Evolutionary conservation across 1,284 basidiomycete genomes (phyloP), one percentile per base, ranked within the genome.

Genomic region (Meira nashicola): DNA sequence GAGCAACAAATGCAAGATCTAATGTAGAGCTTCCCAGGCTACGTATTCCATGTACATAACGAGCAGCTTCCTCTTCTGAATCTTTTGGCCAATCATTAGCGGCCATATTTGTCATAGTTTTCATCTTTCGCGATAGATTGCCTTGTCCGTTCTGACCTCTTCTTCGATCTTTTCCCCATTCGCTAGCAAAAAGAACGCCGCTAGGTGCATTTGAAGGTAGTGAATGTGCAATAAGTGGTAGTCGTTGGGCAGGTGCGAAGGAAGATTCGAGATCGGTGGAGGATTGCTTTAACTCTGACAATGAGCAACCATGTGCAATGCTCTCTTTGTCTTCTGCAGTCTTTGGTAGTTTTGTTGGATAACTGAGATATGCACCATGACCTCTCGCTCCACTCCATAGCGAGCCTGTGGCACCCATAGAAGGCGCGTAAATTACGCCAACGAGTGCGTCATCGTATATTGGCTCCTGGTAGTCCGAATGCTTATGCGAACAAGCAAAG

Each of bases 101-200:
- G 2, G 73, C 74, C 50, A 76, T 60, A 54, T 75, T 76, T 57
- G 59, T 62, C n/a, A 76, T 60, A 6, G 63, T 67, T 37, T 60
- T 60, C 10, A 67, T 68, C 38, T 76, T 76, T 23, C 66, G 65
- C 5, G 59, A 58, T 37, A 76, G 54, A 59, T 71, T 76, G 21
- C 62, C 58, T 15, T 53, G 62, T 0, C 63, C 62, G 2, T 49
- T 25, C 28, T 64, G 61, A n/a, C 62, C 54, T 12, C 23, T 12
- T 12, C 25, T 38, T 21, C 74, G 57, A 47, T 73, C 71, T 53
- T 76, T 76, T 17, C 74, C 74, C 74, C 74, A 74, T 52, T 76
- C 74, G 15, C 71, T 67, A 7, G 63, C 57, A 55, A 71, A 69
- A 1, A 76, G 61, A 39, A 70, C 68, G 0, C 74, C 74, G 39